Evolutionary conservation across 768 basidiomycete genomes (phyloP).

Genomic region (Tremella yokohamensis): DNA sequence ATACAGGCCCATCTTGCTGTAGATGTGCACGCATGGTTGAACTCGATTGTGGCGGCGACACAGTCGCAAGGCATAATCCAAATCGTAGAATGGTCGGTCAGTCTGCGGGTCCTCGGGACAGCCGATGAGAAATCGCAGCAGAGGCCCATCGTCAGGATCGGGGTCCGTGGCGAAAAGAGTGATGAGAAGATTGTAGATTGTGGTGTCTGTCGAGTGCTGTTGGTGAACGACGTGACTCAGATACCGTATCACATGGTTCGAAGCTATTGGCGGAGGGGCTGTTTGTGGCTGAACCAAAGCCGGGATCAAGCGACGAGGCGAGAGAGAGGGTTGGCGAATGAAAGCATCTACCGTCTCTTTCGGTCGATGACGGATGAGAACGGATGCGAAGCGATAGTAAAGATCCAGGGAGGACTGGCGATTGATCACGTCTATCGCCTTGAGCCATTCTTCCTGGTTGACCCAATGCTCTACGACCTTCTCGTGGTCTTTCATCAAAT

Average conservation of each 20-base stretch:
- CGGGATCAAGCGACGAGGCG: slow-evolving; percentile 81
- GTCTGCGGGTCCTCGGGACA: slow-evolving; percentile 79
- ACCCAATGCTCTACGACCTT: slow-evolving; percentile 90
- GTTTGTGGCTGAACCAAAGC: slow-evolving; percentile 76
- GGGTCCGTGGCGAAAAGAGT: slow-evolving; percentile 68
- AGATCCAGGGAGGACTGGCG: slow-evolving; percentile 79
- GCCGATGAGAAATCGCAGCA: slow-evolving; percentile 68
- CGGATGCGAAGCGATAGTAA: slow-evolving; percentile 88
- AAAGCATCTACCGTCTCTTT: slow-evolving; percentile 90
- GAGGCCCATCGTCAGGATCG: slow-evolving; percentile 52
- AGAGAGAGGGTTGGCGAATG: slow-evolving; percentile 74
- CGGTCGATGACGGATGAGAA: slow-evolving; percentile 78
- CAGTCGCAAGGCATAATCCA: slow-evolving; percentile 90
- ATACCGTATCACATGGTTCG: slow-evolving; percentile 82
- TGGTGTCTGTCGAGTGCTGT: slow-evolving; percentile 72
- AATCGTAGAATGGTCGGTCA: slow-evolving; percentile 85
- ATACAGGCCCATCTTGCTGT: slow-evolving; percentile 94
- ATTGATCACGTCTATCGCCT: slow-evolving; percentile 84
- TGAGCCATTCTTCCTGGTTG: slow-evolving; percentile 83
- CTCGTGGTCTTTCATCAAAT: slow-evolving; percentile 70
- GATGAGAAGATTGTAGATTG: slow-evolving; percentile 88
- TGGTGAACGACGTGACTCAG: slow-evolving; percentile 80
- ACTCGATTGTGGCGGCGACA: slow-evolving; percentile 78
- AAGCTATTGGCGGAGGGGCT: slow-evolving; percentile 55
- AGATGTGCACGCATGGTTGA: slow-evolving; percentile 91